Base-by-base conservation (phyloP, 257 asterid species). In the Solanum gandarillasii region DNA sequence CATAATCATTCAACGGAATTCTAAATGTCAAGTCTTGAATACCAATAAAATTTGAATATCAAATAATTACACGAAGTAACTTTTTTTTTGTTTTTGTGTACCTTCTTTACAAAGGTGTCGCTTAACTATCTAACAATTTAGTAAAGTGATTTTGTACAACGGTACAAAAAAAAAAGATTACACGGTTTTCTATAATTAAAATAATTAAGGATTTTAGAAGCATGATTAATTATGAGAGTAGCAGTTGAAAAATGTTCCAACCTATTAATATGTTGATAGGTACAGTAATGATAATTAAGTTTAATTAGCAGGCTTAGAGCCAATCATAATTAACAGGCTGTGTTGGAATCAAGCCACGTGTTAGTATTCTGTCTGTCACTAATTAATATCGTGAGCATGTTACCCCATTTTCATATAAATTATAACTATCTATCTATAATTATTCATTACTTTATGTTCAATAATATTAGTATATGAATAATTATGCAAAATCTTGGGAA, bases 291-390 rank as follows among this genome's bases (percentile, higher is more conserved):
- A 79, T 72, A 73, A 46, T 79, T 48, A 86, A 73, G 32, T 73
- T 67, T 14, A 29, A 70, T 27, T 68, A 68, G 62, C 65, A 55
- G n/a, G 65, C 65, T 55, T 55, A 55, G 10, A 16, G 10, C 39
- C 18, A 52, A 72, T 81, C 65, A 79, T 41, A 25, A 79, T 55
- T 55, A 79, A 78, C 92, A 90, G 92, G 89, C 90, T 93, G 94
- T 91, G 72, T 90, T 62, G 90, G 95, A 90, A 93, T 93, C 94
- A 83, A 81, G 93, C 89, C 95, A 92, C 93, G 93, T 92, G 95
- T 91, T 88, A 12, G 43, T 46, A 68, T 82, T 82, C 89, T 88
- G 93, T 88, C 94, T 90, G 90, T 70, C 89, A 87, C 91, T 89
- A 90, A 88, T 83, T 75, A 86, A 88, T 87, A 90, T 90, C 93